These are phyloP conservation scores for Saccharomyces hybrid DNA, from an alignment of 1,139 yeast species.

Conservation along the genomic window DNA sequence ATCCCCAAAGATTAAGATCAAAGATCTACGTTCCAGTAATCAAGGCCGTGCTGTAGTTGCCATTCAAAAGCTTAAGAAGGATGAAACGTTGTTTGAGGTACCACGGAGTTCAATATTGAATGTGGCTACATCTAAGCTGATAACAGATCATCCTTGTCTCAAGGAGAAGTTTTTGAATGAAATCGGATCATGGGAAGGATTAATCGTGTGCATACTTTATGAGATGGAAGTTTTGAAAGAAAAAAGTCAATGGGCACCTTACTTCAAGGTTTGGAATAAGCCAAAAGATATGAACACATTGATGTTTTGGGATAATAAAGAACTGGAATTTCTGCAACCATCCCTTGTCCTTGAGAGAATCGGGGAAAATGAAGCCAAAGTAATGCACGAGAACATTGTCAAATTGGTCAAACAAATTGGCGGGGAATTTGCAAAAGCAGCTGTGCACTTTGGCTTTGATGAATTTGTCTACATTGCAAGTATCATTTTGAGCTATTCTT, in stretches of 20 bases:
- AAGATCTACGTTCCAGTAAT: constrained; percentile 47
- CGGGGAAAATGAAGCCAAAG: constrained; percentile 62
- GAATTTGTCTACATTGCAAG: constrained; percentile 69
- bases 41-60: constrained; percentile 85
- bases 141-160: constrained; percentile 34
- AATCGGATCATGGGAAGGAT: constrained; percentile 60
- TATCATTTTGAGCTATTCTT: constrained; percentile 58
- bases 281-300: constrained; percentile 49
- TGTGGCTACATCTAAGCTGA: constrained; percentile 47
- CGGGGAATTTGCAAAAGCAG: not conserved
- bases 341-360: constrained; percentile 63
- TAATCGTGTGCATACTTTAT: constrained; percentile 59
- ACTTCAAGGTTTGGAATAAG: constrained; percentile 62
- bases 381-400: constrained; percentile 41
- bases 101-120: constrained; percentile 57
- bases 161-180: constrained; percentile 35
- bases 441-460: constrained; percentile 34
- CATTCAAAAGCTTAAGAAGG: constrained; percentile 45
- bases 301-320: constrained; percentile 65
- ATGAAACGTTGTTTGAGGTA: constrained; percentile 59
- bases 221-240: constrained; percentile 41
- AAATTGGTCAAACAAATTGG: constrained; percentile 11
- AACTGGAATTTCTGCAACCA: constrained; percentile 49
- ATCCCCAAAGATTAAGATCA: constrained; percentile 50
- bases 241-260: constrained; percentile 57